Evolutionary conservation across 148 eudicot genomes (phyloP), one percentile per base, ranked within the genome.

Genomic region (Arbutus unedo): DNA sequence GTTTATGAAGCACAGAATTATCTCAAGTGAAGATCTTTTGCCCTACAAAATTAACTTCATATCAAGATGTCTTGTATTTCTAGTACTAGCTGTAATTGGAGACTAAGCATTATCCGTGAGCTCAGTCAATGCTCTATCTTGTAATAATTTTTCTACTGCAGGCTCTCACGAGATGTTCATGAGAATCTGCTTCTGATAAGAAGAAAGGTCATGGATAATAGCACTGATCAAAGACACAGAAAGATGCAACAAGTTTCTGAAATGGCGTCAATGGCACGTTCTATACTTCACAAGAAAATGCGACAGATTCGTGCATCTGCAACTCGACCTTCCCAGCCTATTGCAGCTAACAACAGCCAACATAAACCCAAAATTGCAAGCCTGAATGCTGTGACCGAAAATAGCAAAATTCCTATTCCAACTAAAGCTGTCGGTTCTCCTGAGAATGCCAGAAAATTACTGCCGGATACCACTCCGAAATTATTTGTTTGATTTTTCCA

Each of bases 131-230:
- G 55, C 70, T 49, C 9, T 67, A 68, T 83, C 77, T 78, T 51
- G 8, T 57, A 74, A 66, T 25, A 10, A 4, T 49, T 48, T 80
- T 64, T 64, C 53, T 19, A 67, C 67, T 78, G 44, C 85, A 96
- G 98, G 91, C 88, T 92, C 73, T 88, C 97, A 55, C 88, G 88
- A 82, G 88, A 90, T 79, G 93, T 91, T 84, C 91, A 88, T 85
- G 91, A 89, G 84, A 90, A 88, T 76, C 82, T 96, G 78, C 86
- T 85, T 41, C 79, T 54, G 55, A 86, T 91, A 50, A 91, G 86
- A 87, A 85, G 82, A 81, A 93, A 88, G 83, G 86, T 93, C 70
- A 78, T n/a, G 73, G 93, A 93, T 82, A 87, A 92, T 78, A 78
- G 85, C 70, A 88, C 87, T 74, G 85, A 83, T 77, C 85, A 86